These are phyloP conservation scores for Fusarium robinianum DNA, from an alignment of 2,329 filamentous ascomycete genomes.

Conservation along the genomic window DNA sequence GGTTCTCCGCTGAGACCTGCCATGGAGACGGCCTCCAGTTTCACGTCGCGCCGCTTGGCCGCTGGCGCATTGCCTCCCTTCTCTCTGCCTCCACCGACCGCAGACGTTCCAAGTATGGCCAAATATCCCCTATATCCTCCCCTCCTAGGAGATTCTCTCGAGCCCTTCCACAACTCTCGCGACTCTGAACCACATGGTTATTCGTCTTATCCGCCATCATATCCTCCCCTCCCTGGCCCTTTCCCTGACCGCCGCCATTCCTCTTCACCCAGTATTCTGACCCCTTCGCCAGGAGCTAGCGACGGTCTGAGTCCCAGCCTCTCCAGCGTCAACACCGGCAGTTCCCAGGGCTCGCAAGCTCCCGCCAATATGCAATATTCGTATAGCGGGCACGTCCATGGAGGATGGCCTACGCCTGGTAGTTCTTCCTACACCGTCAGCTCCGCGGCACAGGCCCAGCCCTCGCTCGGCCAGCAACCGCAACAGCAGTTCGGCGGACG, in stretches of 20 bases:
- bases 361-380: conserved; percentile 52
- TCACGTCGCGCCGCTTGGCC: conserved; percentile 42
- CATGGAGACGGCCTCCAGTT: conserved; percentile 41
- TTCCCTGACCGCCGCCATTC: conserved; percentile 35
- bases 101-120: conserved; percentile 45
- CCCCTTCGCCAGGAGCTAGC: conserved; percentile 52
- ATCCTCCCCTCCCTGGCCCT: conserved; percentile 33
- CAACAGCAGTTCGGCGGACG: conserved; percentile 37
- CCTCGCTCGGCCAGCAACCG: conserved; percentile 35
- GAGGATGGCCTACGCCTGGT: conserved; percentile 63
- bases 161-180: conserved; percentile 31
- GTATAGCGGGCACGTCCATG: conserved; percentile 58
- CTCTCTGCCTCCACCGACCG: conserved; percentile 43
- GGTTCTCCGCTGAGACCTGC: conserved; percentile 10
- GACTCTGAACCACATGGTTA: conserved; percentile 30
- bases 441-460: conserved; percentile 44
- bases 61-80: conserved; percentile 42
- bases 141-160: conserved; percentile 27
- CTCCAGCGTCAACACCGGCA: conserved; percentile 63
- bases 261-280: conserved; percentile 42
- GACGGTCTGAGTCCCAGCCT: conserved; percentile 67
- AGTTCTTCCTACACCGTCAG: conserved; percentile 57
- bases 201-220: conserved; percentile 31
- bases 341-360: conserved; percentile 61
- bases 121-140: conserved; percentile 32